Conservation (phyloP, 345 rosid genomes). For the Limnanthes douglasii region DNA sequence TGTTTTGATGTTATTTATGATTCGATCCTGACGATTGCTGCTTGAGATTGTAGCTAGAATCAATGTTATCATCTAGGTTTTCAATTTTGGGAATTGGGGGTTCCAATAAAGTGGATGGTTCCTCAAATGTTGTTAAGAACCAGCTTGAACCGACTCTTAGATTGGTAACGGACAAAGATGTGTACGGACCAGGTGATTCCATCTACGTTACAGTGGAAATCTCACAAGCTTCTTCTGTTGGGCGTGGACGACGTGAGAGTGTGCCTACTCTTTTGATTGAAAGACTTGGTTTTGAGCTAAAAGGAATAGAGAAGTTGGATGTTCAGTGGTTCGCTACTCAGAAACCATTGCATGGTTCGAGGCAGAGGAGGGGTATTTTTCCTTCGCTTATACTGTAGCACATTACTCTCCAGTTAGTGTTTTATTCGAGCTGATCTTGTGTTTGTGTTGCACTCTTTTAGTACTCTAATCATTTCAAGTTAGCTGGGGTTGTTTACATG, state of each 20-base stretch:
- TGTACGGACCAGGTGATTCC: conserved; percentile 81
- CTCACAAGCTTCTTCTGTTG: conserved; percentile 17
- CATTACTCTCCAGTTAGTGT: no score
- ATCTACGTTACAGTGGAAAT: conserved; percentile 54
- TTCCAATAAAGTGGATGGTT: conserved; percentile 13
- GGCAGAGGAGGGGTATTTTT: conserved; percentile 47
- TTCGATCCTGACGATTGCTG: no score
- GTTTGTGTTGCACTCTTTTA: background rate
- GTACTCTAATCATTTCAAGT: background rate
- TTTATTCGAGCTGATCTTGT: no score
- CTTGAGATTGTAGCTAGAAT: no score
- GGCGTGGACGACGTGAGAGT: conserved; percentile 9
- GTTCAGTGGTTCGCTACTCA: conserved; percentile 68
- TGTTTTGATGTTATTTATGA: no score
- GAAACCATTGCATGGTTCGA: conserved; percentile 46
- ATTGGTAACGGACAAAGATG: conserved; percentile 54
- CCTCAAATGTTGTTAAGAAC: conserved; percentile 13
- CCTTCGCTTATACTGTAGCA: no score
- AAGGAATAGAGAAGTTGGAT: conserved; percentile 80
- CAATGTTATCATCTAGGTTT: conserved; percentile 20
- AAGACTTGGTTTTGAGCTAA: conserved; percentile 69
- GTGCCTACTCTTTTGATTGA: conserved; percentile 40
- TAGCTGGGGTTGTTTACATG: background rate
- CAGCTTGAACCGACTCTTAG: conserved; percentile 30
- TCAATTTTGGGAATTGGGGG: conserved; percentile 18